Conservation (phyloP, 176 grass and related monocot genomes). For the Avena eriantha region DNA sequence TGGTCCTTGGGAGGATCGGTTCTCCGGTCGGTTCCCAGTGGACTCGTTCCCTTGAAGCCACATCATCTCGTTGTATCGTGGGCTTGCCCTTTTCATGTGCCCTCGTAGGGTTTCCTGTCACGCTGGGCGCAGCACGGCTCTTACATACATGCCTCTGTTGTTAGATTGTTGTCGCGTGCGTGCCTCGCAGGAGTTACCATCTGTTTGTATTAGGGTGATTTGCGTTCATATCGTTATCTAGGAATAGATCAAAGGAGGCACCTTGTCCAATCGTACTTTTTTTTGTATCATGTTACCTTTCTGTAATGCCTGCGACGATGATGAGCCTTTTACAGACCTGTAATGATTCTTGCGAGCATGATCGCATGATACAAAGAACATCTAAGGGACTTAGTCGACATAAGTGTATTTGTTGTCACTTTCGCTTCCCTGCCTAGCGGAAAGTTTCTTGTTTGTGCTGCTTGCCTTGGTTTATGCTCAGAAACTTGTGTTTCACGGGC, state of each 20-base stretch:
- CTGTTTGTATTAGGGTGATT: neutral
- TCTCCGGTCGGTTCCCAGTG: conserved; percentile 43
- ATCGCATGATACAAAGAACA: conserved; percentile 64
- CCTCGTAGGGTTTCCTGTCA: conserved; percentile 19
- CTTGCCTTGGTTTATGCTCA: conserved; percentile 54
- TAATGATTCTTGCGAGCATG: conserved; percentile 70
- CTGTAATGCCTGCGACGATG: neutral
- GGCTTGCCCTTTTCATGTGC: conserved; percentile 11
- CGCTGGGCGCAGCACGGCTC: conserved; percentile 13
- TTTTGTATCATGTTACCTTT: neutral
- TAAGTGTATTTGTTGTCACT: too few species aligned
- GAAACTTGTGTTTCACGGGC: conserved; percentile 41
- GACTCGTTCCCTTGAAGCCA: conserved; percentile 77
- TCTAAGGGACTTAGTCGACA: conserved; percentile 54
- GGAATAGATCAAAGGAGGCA: too few species aligned
- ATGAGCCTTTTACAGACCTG: conserved; percentile 59
- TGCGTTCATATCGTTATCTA: too few species aligned
- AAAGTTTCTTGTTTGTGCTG: neutral
- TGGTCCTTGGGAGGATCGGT: conserved; percentile 55
- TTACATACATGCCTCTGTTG: conserved; percentile 49
- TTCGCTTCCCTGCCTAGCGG: too few species aligned
- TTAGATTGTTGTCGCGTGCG: neutral
- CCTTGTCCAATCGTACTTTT: too few species aligned
- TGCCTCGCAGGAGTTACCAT: too few species aligned
- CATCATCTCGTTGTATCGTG: conserved; percentile 57